Evolutionary conservation across 2,329 filamentous ascomycete genomes (phyloP), one percentile per base, ranked within the genome.

Genomic region (Microdochium bolleyi): DNA sequence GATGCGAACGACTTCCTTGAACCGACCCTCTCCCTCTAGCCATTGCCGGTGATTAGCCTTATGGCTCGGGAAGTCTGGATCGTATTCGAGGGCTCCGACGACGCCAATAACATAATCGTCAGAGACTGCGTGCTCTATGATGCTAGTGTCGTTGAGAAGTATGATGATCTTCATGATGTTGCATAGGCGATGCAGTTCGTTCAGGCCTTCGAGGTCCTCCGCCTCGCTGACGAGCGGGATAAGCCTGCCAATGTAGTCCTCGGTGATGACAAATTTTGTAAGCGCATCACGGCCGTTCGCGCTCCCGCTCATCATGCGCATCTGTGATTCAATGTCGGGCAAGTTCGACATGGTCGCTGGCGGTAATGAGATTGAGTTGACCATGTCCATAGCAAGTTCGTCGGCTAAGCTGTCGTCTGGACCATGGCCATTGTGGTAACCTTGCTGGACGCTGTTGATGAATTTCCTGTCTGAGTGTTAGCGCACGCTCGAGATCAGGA

Each of bases 151-250:
- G 72, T 97, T 99, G 57, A 97, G 82, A 51, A 97, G 76, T 52
- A 99, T 95, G 53, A 97, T 80, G 54, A 87, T 88, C 76, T 99
- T 99, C 89, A 96, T 94, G 67, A 99, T 96, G 67, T 91, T 96
- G 80, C 94, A 99, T 48, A 99, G 76, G 49, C 88, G 84, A 68
- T 97, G 94, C 55, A 99, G 74, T 64, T 97, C 92, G 22, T 82
- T 73, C 9, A 95, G 74, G 66, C 89, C 92, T 70, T 99, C 90
- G 55, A 96, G 79, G 62, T 96, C 89, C 69, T 99, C 94, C 10
- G 94, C 92, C 72, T 89, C 85, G 54, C 88, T 82, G 49, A 99
- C 89, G 50, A 97, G 70, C 1, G 90, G 90, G 51, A 94, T 86
- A 50, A 99, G 76, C 67, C 92, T 95, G 58, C 82, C 74, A 56